Percentiles rank a stretch among this genome's conserved stretches.
Conservation (phyloP, 23 red algal genomes). For the Agarophyton chilense region DNA sequence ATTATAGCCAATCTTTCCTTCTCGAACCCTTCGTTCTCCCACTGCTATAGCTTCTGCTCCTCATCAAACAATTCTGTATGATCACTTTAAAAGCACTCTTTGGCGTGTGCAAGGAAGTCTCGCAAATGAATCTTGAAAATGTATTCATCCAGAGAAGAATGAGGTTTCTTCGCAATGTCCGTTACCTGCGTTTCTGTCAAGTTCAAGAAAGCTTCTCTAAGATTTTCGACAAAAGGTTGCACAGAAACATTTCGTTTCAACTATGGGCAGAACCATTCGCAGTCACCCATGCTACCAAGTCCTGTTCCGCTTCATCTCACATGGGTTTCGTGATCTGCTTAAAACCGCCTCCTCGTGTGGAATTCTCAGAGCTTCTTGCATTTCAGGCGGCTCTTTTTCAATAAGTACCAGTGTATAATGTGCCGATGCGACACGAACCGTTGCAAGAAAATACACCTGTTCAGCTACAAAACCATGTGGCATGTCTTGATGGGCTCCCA, state of each 20-base stretch:
- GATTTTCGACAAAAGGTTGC: constrained; percentile 72
- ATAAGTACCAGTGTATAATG: constrained; percentile 40
- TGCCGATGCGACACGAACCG: too few relatives aligned
- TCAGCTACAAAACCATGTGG: too few relatives aligned
- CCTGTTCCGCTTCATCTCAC: constrained; percentile 39
- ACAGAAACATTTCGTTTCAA: constrained; percentile 67
- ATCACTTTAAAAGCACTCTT: constrained; percentile 91
- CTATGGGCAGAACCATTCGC: constrained; percentile 55
- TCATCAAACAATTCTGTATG: constrained; percentile 97
- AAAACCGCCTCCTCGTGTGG: too few relatives aligned
- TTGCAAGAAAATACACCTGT: too few relatives aligned
- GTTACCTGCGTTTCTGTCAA: constrained; percentile 70
- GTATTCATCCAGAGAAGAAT: constrained; percentile 78
- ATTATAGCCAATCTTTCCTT: constrained; percentile 68
- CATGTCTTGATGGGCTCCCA: too few relatives aligned
- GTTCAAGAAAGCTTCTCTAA: constrained; percentile 88
- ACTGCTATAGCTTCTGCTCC: constrained; percentile 68
- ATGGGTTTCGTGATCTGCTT: too few relatives aligned
- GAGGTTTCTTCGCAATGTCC: constrained; percentile 76
- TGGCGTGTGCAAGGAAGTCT: constrained; percentile 95
- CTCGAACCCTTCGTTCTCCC: constrained; percentile 71
- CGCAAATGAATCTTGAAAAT: too few relatives aligned
- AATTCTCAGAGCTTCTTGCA: too few relatives aligned
- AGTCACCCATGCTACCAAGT: constrained; percentile 44
- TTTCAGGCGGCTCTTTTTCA: constrained; percentile 74